These are phyloP conservation scores for Entomortierella chlamydospora DNA, from an alignment of 192 early-diverging fungal species.

Conservation along the genomic window DNA sequence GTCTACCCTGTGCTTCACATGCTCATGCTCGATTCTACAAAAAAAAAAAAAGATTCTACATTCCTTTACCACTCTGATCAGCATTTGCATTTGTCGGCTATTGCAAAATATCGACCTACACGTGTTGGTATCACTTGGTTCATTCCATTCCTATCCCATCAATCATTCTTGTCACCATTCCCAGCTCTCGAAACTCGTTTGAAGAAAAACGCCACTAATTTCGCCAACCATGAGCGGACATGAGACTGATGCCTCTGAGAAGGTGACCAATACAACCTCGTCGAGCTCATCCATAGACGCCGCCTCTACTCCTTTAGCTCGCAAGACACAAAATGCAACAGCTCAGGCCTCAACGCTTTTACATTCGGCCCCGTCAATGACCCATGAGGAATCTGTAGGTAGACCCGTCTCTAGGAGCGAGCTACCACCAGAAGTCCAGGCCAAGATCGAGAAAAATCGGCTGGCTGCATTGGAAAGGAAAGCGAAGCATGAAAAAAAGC, in stretches of 20 bases:
- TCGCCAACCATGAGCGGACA: slow-evolving; percentile 1
- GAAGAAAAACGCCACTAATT: slow-evolving; percentile 34
- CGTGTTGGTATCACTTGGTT: background rate
- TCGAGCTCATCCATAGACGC: background rate
- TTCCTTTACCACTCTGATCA: too few relatives aligned
- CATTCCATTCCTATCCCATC: background rate
- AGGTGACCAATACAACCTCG: background rate
- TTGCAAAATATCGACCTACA: too few relatives aligned
- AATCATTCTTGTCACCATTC: background rate
- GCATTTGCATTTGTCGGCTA: too few relatives aligned
- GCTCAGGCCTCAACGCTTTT: background rate
- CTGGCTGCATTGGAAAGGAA: slow-evolving; percentile 35
- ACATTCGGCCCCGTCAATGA: slow-evolving; percentile 1
- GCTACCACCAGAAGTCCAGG: slow-evolving; percentile 35
- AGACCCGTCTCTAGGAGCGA: slow-evolving; percentile 30
- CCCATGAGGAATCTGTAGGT: slow-evolving; percentile 31
- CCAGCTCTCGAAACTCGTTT: background rate
- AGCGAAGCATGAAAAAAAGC: slow-evolving; percentile 21
- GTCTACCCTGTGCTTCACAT: too few relatives aligned
- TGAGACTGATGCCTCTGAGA: background rate
- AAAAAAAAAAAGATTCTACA: too few relatives aligned
- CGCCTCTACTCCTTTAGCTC: background rate
- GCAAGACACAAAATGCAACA: background rate
- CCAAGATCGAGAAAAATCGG: slow-evolving; percentile 47
- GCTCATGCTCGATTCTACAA: too few relatives aligned